Base-by-base conservation (phyloP, 208 protist species). In the Leptomonas seymouri region DNA sequence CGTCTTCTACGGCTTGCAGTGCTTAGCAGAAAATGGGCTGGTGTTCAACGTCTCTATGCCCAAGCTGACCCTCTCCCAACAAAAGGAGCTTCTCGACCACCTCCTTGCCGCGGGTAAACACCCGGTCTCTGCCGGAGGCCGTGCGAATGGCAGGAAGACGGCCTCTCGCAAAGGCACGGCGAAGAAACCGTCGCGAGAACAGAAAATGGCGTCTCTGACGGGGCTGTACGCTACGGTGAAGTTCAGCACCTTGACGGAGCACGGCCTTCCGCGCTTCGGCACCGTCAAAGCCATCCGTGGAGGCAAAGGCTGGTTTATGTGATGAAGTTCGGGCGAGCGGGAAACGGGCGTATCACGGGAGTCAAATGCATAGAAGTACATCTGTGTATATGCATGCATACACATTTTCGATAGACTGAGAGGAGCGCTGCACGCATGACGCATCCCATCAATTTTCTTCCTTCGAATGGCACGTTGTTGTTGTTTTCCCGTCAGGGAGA, bases 261-360 rank as follows among this genome's bases (percentile, higher is more conserved):
- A 96, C 61, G 91, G 89, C 4, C 76, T 96, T 27, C 91, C 91
- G 23, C 88, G 91, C 50, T 96, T 96, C 76, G 85, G 78, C 28
- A 84, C 79, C 36, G 84, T 96, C 25, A 96, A 96, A 72, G 85
- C 85, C 27, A 94, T 96, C 48, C 84, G 91, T 18, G 91, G 91
- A 3, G 87, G 89, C 0, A 94, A 93, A 50, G 91, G 91, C 14
- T 96, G 91, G 91, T 94, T 93, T 67, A 61, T 96, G 74, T 90
- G 54, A 77, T 20, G 23, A 2, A 27, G 42, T 14, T 9, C 34
- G 34, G 34, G 34, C 34, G 34, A 9, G 8, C 42, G 27, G 34
- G 23, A 59, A 25, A 46, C 41, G 28, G 49, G 25, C n/a, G 34
- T 39, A 39, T 9, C 9, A n/a, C n/a, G n/a, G n/a, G n/a, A n/a